phyloP scores from a whole-genome alignment of 257 asterid species.

The Leptodermis oblonga region DNA sequence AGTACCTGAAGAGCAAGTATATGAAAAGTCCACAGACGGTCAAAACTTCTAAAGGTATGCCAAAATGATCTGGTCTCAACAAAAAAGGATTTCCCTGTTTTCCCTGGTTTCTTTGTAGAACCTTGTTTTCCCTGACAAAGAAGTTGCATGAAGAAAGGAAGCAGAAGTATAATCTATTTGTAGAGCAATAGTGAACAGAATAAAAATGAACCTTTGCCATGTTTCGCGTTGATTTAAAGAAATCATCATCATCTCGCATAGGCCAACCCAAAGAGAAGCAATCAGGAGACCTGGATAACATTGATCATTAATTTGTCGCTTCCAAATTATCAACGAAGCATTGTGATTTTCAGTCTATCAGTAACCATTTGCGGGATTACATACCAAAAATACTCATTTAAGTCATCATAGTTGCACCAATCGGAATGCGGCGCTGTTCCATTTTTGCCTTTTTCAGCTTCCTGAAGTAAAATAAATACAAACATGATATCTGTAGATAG shows the following conservation, averaged over 20 bases:
- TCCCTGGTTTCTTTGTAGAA: conserved; percentile 39
- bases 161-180: conserved; percentile 12
- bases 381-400: conserved; percentile 95
- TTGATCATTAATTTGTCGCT: conserved; percentile 25
- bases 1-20: conserved; percentile 76
- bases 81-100: conserved; percentile 83
- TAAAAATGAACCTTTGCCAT: conserved; percentile 40
- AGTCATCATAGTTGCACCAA: conserved; percentile 98
- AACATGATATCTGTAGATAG: conserved; percentile 18
- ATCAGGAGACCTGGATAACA: conserved; percentile 62
- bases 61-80: conserved; percentile 93
- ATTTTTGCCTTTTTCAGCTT: conserved; percentile 63
- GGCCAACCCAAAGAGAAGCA: conserved; percentile 99
- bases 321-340: conserved; percentile 18
- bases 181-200: conserved; percentile 4
- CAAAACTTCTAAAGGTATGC: conserved; percentile 93
- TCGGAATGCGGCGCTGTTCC: conserved; percentile 87
- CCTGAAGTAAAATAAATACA: conserved; percentile 46
- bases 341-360: conserved; percentile 3
- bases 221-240: conserved; percentile 68
- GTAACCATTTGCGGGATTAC: conserved; percentile 11
- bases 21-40: conserved; percentile 93
- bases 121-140: conserved; percentile 61
- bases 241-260: conserved; percentile 91
- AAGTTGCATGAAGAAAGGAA: conserved; percentile 27